Percentiles rank a stretch among this genome's conserved stretches.
phyloP scores from a whole-genome alignment of 805 yeast genomes.

The Ogataea populi-albae region DNA sequence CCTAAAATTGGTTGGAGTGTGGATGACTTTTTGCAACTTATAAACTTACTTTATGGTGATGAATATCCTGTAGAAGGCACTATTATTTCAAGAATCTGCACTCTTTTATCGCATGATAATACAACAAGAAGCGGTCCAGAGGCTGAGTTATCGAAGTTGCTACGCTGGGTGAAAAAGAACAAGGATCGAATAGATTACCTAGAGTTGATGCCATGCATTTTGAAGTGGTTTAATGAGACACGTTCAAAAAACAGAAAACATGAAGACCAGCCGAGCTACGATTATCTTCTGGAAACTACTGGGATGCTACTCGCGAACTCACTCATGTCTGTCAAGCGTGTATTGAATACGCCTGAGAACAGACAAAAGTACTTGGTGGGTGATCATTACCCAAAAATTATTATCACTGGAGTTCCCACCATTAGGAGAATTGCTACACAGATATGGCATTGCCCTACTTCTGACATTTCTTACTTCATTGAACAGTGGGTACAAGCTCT shows the following conservation, averaged over 20 bases:
- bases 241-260: too few species aligned
- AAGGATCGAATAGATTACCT: not conserved
- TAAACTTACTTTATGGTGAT: too few species aligned
- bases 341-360: not conserved
- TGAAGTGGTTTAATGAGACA: not conserved
- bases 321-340: not conserved
- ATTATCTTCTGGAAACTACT: not conserved
- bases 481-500: conserved; percentile 2
- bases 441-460: conserved; percentile 1
- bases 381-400: conserved; percentile 2
- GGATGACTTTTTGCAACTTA: too few species aligned
- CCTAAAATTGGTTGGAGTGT: too few species aligned
- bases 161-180: not conserved
- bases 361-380: not conserved
- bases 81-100: too few species aligned
- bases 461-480: not conserved
- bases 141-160: too few species aligned
- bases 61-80: too few species aligned
- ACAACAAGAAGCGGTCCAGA: too few species aligned
- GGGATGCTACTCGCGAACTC: not conserved
- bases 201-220: conserved; percentile 1
- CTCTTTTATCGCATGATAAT: too few species aligned
- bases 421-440: conserved; percentile 1
- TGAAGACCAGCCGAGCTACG: not conserved
- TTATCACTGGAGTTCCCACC: not conserved